A percentile compares a stretch with the other conserved stretches of the same genome.
Conservation (phyloP, 1,284 basidiomycete species). For the Leccinum solheimii region DNA sequence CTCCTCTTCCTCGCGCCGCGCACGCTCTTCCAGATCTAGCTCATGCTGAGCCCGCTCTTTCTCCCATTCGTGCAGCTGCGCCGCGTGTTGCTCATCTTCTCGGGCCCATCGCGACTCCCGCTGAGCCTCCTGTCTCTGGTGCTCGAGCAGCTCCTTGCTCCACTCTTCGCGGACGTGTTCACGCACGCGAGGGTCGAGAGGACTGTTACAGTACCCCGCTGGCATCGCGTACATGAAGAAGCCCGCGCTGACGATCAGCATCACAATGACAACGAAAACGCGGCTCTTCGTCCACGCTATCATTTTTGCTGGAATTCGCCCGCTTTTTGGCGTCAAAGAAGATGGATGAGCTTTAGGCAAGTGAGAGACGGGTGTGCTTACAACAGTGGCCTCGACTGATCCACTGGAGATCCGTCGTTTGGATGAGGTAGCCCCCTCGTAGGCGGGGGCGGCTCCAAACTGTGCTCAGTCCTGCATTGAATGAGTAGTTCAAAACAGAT, state of each 20-base stretch:
- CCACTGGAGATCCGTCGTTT: neutral
- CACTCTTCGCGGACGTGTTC: neutral
- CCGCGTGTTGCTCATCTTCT: neutral
- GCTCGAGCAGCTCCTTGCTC: neutral
- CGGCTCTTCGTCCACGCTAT: neutral
- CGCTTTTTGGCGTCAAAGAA: neutral
- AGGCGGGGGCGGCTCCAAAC: neutral
- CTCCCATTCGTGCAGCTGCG: neutral
- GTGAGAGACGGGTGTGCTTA: neutral
- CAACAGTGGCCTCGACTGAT: neutral
- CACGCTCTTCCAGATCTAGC: neutral
- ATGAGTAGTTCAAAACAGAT: neutral
- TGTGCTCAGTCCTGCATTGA: neutral
- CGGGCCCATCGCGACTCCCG: neutral
- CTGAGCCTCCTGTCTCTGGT: neutral
- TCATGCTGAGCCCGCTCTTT: neutral
- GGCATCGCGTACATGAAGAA: neutral
- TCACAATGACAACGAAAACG: neutral
- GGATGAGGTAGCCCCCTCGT: neutral
- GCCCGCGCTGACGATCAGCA: neutral
- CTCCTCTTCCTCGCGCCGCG: neutral
- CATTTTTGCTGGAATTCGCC: neutral
- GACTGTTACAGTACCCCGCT: neutral
- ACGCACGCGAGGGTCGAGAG: neutral
- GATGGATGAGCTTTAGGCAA: neutral